Percentiles rank a stretch among this genome's conserved stretches.
Evolutionary conservation across 495 filamentous ascomycete genomes (phyloP).

Genomic region (Recurvomyces mirabilis): DNA sequence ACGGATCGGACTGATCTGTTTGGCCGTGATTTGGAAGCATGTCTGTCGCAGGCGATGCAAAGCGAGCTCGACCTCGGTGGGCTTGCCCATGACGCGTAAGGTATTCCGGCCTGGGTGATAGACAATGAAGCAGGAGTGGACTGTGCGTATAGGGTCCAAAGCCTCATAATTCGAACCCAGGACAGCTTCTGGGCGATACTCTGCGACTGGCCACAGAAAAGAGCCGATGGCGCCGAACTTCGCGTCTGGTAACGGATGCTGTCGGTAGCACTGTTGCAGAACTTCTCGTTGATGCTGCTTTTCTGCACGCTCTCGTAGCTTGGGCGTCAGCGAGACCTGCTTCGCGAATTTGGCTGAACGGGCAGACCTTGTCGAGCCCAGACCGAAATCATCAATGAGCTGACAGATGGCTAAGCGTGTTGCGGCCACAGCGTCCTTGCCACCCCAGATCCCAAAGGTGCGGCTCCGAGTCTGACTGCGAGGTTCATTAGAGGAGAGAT

Average conservation of each 20-base stretch:
- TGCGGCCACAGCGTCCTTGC: conserved; percentile 1
- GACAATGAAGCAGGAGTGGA: conserved; percentile 17
- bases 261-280: conserved; percentile 12
- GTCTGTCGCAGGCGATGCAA: conserved; percentile 13
- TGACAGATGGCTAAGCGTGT: conserved; percentile 5
- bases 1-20: conserved; percentile 6
- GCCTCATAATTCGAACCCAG: conserved; percentile 20
- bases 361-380: background rate
- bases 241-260: conserved; percentile 7
- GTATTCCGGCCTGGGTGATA: conserved; percentile 1
- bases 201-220: conserved; percentile 19
- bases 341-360: conserved; percentile 9
- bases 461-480: background rate
- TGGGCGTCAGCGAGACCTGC: conserved; percentile 13
- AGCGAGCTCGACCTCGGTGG: conserved; percentile 8
- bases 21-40: conserved; percentile 20
- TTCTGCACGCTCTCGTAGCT: conserved; percentile 8
- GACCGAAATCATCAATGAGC: conserved; percentile 5
- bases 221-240: conserved; percentile 10
- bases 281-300: conserved; percentile 12
- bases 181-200: conserved; percentile 16
- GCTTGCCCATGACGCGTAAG: conserved; percentile 18
- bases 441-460: conserved; percentile 16
- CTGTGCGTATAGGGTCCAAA: conserved; percentile 24
- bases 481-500: conserved; percentile 7